Evolutionary conservation across 495 filamentous ascomycete species (phyloP).

Genomic region (Hyaloscypha hepaticicola): DNA sequence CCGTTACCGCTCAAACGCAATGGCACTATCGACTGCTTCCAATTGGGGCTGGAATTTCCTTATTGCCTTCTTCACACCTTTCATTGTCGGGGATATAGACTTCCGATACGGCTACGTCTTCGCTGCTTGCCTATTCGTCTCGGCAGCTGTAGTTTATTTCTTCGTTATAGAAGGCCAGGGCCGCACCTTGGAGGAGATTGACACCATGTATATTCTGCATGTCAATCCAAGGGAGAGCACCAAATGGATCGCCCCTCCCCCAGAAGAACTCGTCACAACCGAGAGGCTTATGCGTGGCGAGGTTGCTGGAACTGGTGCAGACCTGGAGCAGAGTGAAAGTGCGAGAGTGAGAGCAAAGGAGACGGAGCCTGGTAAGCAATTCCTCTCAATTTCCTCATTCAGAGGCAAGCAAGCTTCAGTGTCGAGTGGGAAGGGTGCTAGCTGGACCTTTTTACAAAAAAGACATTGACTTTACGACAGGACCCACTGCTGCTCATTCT

Average conservation of each 20-base stretch:
- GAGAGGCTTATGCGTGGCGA: constrained; percentile 16
- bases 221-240: constrained; percentile 68
- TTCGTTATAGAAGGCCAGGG: constrained; percentile 71
- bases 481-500: constrained; percentile 3
- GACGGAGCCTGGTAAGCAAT: constrained; percentile 3
- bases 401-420: background rate
- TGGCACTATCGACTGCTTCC: constrained; percentile 42
- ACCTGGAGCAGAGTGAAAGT: constrained; percentile 15
- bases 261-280: constrained; percentile 20
- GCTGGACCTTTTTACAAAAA: background rate
- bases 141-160: constrained; percentile 65
- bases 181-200: constrained; percentile 65
- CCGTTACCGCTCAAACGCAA: constrained; percentile 28
- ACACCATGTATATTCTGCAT: constrained; percentile 77
- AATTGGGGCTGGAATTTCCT: constrained; percentile 62
- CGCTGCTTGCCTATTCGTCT: constrained; percentile 63
- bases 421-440: background rate
- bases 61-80: constrained; percentile 79
- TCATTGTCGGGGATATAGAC: constrained; percentile 64
- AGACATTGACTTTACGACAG: background rate
- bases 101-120: constrained; percentile 81
- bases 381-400: background rate
- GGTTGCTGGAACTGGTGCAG: constrained; percentile 6
- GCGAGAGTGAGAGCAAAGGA: constrained; percentile 6
- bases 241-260: constrained; percentile 51